A percentile compares a stretch with the other conserved stretches of the same genome.
Conservation (phyloP, 371 early-diverging fungal genomes). For the Modicella reniformis region DNA sequence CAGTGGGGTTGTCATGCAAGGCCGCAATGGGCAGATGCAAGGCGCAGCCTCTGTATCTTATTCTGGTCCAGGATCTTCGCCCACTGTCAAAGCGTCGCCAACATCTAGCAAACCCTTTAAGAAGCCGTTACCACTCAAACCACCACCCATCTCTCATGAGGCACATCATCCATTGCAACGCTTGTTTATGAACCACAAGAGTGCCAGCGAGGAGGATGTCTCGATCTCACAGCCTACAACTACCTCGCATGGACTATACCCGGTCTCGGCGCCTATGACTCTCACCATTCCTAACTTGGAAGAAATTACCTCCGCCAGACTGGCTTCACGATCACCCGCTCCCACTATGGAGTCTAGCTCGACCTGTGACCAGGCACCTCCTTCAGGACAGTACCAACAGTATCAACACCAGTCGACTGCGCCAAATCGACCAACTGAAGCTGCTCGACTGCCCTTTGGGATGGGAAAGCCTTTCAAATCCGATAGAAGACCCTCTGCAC, state of each 20-base stretch:
- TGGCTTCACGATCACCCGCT: conserved; percentile 47
- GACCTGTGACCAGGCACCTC: conserved; percentile 10
- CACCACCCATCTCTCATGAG: conserved; percentile 35
- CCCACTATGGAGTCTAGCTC: conserved; percentile 18
- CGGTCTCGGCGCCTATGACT: conserved; percentile 34
- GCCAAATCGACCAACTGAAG: conserved; percentile 12
- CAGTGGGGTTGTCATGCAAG: conserved; percentile 42
- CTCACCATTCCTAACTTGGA: conserved; percentile 49
- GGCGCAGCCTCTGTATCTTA: conserved; percentile 13
- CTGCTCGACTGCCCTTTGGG: conserved; percentile 43
- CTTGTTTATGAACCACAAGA: conserved; percentile 44
- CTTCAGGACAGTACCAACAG: conserved; percentile 17
- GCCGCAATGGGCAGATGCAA: conserved; percentile 22
- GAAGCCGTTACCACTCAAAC: conserved; percentile 11
- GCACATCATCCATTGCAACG: conserved; percentile 45
- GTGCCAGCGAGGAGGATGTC: conserved; percentile 47
- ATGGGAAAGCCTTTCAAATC: conserved; percentile 34
- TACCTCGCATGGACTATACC: conserved; percentile 21
- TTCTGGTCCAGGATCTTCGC: conserved; percentile 25
- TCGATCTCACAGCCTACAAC: conserved; percentile 18
- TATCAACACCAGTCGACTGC: conserved; percentile 14
- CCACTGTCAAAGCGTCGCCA: conserved; percentile 31
- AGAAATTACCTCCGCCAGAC: conserved; percentile 42
- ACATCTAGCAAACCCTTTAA: conserved; percentile 21
- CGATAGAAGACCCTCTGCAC: conserved; percentile 50